A percentile compares a stretch with the other conserved stretches of the same genome.
These are phyloP conservation scores for Podosphaera fusca DNA, from an alignment of 2,329 filamentous ascomycete genomes.

Conservation along the genomic window DNA sequence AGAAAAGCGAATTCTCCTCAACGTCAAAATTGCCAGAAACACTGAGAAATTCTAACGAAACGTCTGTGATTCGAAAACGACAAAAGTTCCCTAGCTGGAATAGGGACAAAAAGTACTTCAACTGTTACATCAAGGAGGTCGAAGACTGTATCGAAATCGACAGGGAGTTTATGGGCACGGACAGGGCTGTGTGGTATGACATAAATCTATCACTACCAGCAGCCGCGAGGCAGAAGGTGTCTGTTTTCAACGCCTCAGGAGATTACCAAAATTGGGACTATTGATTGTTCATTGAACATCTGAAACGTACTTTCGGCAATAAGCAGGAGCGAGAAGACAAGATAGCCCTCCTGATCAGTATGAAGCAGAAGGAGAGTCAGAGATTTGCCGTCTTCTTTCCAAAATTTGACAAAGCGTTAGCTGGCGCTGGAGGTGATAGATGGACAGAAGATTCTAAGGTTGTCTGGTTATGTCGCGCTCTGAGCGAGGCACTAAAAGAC, in stretches of 20 bases:
- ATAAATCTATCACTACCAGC: neutral
- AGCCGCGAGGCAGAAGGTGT: neutral
- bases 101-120: neutral
- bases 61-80: neutral
- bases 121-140: neutral
- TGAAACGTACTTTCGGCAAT: neutral
- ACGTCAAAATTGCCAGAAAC: too few species aligned
- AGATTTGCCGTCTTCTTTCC: neutral
- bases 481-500: neutral
- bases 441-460: neutral
- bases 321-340: neutral
- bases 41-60: too few species aligned
- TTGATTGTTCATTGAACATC: neutral
- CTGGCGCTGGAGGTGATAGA: neutral
- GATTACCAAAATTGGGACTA: neutral
- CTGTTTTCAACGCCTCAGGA: neutral
- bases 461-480: neutral
- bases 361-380: neutral
- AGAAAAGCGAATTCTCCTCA: too few species aligned
- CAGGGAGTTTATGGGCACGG: neutral
- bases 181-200: neutral
- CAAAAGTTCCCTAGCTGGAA: neutral
- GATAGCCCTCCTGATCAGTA: too few species aligned
- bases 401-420: neutral
- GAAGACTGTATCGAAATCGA: neutral